Conservation (phyloP, 2,329 filamentous ascomycete genomes). For the Trichophaea hybrida region DNA sequence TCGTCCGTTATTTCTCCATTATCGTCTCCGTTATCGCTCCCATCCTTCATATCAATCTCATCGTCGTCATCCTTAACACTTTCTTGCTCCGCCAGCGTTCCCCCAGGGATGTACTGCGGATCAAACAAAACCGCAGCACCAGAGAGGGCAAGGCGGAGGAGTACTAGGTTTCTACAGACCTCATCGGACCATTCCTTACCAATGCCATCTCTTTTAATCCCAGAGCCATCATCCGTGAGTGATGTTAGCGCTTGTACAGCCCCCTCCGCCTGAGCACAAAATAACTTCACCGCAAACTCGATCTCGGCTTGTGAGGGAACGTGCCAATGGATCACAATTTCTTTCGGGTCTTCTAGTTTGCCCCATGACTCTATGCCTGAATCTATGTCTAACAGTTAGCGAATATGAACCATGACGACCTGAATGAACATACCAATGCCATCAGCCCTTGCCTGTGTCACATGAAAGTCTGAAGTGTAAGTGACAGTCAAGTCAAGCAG, state of each 20-base stretch:
- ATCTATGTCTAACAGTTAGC: conserved; percentile 38
- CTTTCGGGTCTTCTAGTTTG: conserved; percentile 53
- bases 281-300: conserved; percentile 76
- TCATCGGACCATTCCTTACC: conserved; percentile 99
- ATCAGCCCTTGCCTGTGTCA: conserved; percentile 35
- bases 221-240: conserved; percentile 67
- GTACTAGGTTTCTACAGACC: conserved; percentile 73
- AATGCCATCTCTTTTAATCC: conserved; percentile 79
- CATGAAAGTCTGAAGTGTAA: conserved; percentile 75
- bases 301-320: conserved; percentile 66
- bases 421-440: not conserved
- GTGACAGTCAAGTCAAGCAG: conserved; percentile 88
- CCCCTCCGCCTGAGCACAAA: conserved; percentile 65
- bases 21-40: conserved; percentile 40
- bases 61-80: conserved; percentile 29
- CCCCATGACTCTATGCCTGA: conserved; percentile 75
- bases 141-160: conserved; percentile 76
- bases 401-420: not conserved
- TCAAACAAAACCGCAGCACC: conserved; percentile 85
- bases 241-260: conserved; percentile 61
- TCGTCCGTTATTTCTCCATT: conserved; percentile 60
- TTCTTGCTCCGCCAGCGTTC: conserved; percentile 34
- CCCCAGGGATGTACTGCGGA: conserved; percentile 51
- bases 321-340: conserved; percentile 83
- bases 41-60: conserved; percentile 37